Base-by-base conservation (phyloP, 1,139 yeast genomes). In the Kodamaea sp. region DNA sequence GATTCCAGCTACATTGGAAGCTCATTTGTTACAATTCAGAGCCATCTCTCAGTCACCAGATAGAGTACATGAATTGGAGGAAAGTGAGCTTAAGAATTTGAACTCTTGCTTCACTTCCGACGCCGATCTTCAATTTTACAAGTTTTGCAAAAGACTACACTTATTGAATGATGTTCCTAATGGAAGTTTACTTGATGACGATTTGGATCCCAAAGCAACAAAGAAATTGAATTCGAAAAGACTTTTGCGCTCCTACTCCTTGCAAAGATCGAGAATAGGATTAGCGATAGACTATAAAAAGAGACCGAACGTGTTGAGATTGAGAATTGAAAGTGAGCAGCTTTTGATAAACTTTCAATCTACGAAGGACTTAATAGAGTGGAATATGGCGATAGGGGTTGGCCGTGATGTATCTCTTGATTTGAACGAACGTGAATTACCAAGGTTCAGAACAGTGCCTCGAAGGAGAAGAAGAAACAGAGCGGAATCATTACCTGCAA, bases 401-500 rank as follows among this genome's bases (percentile, higher is more conserved):
- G 92, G 87, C 1, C 76, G 77, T 35, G 86, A 80, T 47, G 75
- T 83, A 18, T 63, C 88, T 3, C 59, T 83, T 27, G 92, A 84
- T 54, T 47, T 84, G 19, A 66, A 63, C 23, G 64, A 72, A 16
- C 63, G 94, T 31, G 80, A 76, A 31, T 53, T 78, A 54, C 92
- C 94, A 3, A 66, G 67, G 19, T 83, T 83, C 54, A 66, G 89
- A 51, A 80, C 87, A 0, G 88, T 84, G 7, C 94, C 94, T 4
- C 63, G 90, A 47, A 66, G 90, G 47, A 66, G 89, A 25, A 30
- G 39, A 22, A 30, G 39, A 26, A n/a, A 12, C 7, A 18, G 27
- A 10, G 22, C 34, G 2, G 8, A 22, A 6, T 31, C 38, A 8
- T 16, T 22, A 8, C 12, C 10, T 4, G 29, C 24, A 11, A 4